These are phyloP conservation scores for Mycena capillaripes DNA, from an alignment of 768 basidiomycete species.

Conservation along the genomic window DNA sequence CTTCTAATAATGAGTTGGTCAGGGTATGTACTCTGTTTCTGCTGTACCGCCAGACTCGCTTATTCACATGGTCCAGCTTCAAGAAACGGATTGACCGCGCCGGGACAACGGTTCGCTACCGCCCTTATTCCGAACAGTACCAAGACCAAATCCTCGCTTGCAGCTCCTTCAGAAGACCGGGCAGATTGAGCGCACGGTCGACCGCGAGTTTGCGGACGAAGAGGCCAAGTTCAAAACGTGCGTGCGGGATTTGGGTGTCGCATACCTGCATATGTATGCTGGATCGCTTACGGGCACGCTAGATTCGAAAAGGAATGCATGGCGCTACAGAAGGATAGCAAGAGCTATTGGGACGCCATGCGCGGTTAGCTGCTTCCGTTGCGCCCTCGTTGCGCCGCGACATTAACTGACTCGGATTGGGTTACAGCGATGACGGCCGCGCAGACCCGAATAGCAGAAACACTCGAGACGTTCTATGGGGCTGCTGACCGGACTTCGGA, in stretches of 20 bases:
- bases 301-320: slow-evolving; percentile 98
- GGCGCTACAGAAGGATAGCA: slow-evolving; percentile 94
- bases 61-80: slow-evolving; percentile 66
- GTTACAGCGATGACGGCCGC: slow-evolving; percentile 89
- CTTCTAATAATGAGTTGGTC: slow-evolving; percentile 46
- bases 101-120: slow-evolving; percentile 82
- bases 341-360: slow-evolving; percentile 95
- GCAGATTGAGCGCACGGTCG: slow-evolving; percentile 96
- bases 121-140: neutral
- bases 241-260: slow-evolving; percentile 47
- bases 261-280: neutral
- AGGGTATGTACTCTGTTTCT: slow-evolving; percentile 37
- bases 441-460: slow-evolving; percentile 94
- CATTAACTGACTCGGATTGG: slow-evolving; percentile 2
- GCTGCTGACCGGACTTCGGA: slow-evolving; percentile 88
- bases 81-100: slow-evolving; percentile 95
- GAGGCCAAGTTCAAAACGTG: slow-evolving; percentile 92
- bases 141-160: slow-evolving; percentile 30
- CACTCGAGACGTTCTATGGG: slow-evolving; percentile 92
- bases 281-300: slow-evolving; percentile 19
- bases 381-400: slow-evolving; percentile 2
- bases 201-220: slow-evolving; percentile 93
- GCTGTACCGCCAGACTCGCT: neutral
- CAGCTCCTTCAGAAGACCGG: slow-evolving; percentile 98
- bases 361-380: slow-evolving; percentile 71